These are phyloP conservation scores for Globisporangium cystogenes DNA, from an alignment of 352 stramenopile species.

Conservation along the genomic window DNA sequence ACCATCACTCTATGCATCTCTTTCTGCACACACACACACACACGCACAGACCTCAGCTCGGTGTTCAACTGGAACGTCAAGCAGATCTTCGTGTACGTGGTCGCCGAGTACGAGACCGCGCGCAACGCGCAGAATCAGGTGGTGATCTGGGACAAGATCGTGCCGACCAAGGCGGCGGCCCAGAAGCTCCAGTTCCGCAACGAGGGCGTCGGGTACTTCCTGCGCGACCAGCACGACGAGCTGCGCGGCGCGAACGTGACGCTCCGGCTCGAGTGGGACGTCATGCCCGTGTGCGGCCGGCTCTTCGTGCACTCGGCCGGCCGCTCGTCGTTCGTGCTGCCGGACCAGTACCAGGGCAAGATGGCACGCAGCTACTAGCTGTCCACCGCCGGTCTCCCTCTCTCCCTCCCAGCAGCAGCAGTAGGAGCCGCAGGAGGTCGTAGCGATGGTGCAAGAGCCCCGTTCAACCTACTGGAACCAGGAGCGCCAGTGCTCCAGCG, in stretches of 20 bases:
- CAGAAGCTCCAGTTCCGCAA: conserved; percentile 41
- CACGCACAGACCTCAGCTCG: conserved; percentile 55
- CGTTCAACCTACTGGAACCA: conserved; percentile 11
- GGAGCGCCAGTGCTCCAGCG: conserved; percentile 6
- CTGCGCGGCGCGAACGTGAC: conserved; percentile 74
- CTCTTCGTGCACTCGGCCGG: conserved; percentile 63
- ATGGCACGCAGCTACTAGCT: conserved; percentile 14
- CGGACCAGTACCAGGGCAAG: conserved; percentile 66
- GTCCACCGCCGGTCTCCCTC: background rate
- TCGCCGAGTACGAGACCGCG: conserved; percentile 70
- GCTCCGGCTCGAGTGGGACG: conserved; percentile 78
- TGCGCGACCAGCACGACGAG: conserved; percentile 74
- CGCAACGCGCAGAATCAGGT: conserved; percentile 72
- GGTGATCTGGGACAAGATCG: conserved; percentile 86
- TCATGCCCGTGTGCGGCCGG: conserved; percentile 80
- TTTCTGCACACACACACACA: background rate
- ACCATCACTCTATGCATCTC: background rate
- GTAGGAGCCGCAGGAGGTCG: too few relatives aligned
- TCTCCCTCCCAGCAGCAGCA: too few relatives aligned
- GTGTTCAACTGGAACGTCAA: conserved; percentile 91
- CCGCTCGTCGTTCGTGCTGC: conserved; percentile 52
- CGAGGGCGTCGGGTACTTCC: conserved; percentile 79
- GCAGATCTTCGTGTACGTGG: conserved; percentile 86
- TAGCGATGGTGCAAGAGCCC: too few relatives aligned
- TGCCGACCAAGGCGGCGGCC: conserved; percentile 56